phyloP scores from a whole-genome alignment of 208 protist genomes.

The Phytomonas sp. region DNA sequence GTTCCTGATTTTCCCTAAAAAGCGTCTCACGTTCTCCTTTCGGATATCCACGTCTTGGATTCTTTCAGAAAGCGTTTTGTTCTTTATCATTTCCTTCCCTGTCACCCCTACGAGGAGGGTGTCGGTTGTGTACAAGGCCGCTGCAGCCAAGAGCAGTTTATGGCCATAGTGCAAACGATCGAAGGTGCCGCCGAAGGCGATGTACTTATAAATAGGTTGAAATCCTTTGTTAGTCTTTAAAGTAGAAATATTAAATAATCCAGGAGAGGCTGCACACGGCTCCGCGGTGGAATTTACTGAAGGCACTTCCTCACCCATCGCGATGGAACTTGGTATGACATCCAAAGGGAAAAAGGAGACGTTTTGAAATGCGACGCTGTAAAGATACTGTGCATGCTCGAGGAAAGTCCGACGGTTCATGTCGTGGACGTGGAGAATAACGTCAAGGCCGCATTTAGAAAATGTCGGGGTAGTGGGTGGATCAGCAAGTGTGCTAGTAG shows the following conservation, averaged over 20 bases:
- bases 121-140: slow-evolving; percentile 45
- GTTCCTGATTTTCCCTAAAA: slow-evolving; percentile 39
- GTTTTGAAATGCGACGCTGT: slow-evolving; percentile 37
- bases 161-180: slow-evolving; percentile 86
- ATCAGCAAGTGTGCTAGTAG: neutral
- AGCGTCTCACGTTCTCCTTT: slow-evolving; percentile 29
- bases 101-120: slow-evolving; percentile 72
- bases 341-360: slow-evolving; percentile 30
- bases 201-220: slow-evolving; percentile 48
- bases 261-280: neutral
- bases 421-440: slow-evolving; percentile 47
- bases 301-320: neutral
- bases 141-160: slow-evolving; percentile 78
- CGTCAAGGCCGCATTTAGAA: slow-evolving; percentile 11
- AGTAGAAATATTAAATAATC: slow-evolving; percentile 10
- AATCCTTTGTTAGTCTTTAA: slow-evolving; percentile 28
- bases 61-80: slow-evolving; percentile 57
- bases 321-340: slow-evolving; percentile 25
- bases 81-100: slow-evolving; percentile 32
- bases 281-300: neutral
- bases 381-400: slow-evolving; percentile 49
- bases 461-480: slow-evolving; percentile 2
- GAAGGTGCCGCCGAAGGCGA: slow-evolving; percentile 87
- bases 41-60: slow-evolving; percentile 67
- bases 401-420: slow-evolving; percentile 44